Percentiles rank a stretch among this genome's conserved stretches.
phyloP scores from a whole-genome alignment of 2,329 filamentous ascomycete genomes.

The Hypomyces rosellus region DNA sequence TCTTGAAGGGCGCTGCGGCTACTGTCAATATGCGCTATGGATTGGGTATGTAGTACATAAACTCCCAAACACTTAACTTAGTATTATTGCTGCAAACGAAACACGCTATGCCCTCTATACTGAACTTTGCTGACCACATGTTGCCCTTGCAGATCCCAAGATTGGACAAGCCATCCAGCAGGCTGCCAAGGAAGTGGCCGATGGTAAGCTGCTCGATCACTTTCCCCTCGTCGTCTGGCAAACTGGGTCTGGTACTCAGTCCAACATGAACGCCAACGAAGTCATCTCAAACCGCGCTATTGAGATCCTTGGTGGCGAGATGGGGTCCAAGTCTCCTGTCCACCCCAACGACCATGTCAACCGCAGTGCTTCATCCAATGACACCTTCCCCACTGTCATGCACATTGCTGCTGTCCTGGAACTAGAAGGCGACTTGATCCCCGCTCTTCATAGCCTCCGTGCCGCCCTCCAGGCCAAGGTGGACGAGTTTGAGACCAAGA shows the following conservation, averaged over 20 bases:
- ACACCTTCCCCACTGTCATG: constrained; percentile 99
- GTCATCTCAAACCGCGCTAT: constrained; percentile 99
- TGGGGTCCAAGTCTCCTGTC: constrained; percentile 96
- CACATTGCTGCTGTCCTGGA: constrained; percentile 97
- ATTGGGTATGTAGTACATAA: constrained; percentile 52
- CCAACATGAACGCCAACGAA: constrained; percentile 99
- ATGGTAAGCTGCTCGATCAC: constrained; percentile 90
- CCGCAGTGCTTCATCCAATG: constrained; percentile 97
- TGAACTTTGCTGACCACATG: background rate
- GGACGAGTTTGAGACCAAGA: constrained; percentile 72
- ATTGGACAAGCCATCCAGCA: constrained; percentile 90
- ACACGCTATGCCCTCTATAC: too few species aligned
- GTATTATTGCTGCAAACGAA: too few species aligned
- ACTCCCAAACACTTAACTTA: too few species aligned
- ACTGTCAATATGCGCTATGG: constrained; percentile 94
- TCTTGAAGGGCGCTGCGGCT: constrained; percentile 93
- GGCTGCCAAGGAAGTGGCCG: constrained; percentile 87
- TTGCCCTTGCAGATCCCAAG: constrained; percentile 48
- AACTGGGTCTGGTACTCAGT: constrained; percentile 96
- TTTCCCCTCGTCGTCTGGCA: constrained; percentile 99
- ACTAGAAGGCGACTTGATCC: constrained; percentile 78
- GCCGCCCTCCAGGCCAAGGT: constrained; percentile 82
- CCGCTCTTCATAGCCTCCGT: constrained; percentile 74
- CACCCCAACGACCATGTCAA: constrained; percentile 99
- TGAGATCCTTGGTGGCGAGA: constrained; percentile 88